Conservation (phyloP, 2,329 filamentous ascomycete species). For the Dactylonectria macrodidyma region DNA sequence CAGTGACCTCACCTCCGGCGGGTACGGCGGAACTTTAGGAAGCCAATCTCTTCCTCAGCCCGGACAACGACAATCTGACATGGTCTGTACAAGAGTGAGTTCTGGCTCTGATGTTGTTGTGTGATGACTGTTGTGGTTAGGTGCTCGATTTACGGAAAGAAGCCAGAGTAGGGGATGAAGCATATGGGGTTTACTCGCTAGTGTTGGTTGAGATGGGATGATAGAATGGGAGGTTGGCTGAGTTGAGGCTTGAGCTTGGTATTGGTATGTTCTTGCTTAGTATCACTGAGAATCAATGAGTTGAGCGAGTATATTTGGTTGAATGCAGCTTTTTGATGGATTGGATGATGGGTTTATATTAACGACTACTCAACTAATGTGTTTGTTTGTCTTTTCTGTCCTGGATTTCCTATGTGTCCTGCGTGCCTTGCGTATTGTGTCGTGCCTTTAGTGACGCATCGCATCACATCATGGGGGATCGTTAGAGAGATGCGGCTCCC, state of each 20-base stretch:
- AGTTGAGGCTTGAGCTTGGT: not conserved
- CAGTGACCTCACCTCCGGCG: slow-evolving; percentile 36
- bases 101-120: not conserved
- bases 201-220: not conserved
- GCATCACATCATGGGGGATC: not conserved
- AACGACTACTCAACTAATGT: not conserved
- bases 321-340: not conserved
- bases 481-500: not conserved
- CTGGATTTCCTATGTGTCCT: not conserved
- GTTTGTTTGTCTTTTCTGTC: not conserved
- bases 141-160: slow-evolving; percentile 34
- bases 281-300: not conserved
- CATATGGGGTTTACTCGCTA: not conserved
- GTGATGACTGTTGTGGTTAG: slow-evolving; percentile 1
- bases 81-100: slow-evolving; percentile 32
- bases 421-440: not conserved
- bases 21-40: slow-evolving; percentile 38
- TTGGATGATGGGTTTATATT: not conserved
- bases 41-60: slow-evolving; percentile 33
- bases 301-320: not conserved
- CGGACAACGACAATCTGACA: slow-evolving; percentile 36
- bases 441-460: not conserved
- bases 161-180: slow-evolving; percentile 12
- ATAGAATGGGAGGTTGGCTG: not conserved
- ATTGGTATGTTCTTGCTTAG: not conserved